phyloP scores from a whole-genome alignment of 148 eudicot genomes.

The Bassia scoparia region DNA sequence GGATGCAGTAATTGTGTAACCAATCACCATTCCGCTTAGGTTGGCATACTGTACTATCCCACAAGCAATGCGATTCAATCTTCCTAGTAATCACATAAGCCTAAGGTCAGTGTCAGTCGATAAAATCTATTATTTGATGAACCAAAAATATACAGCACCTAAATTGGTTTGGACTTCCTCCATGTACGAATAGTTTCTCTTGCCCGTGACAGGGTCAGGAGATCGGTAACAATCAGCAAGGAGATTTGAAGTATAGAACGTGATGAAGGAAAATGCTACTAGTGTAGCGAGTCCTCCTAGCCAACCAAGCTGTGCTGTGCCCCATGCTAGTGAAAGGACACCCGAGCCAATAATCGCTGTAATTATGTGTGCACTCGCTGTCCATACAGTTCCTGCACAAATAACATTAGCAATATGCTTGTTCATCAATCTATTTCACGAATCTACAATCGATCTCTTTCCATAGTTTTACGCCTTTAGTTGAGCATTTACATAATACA shows the following conservation, averaged over 20 bases:
- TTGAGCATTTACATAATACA: no score
- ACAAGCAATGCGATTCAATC: constrained; percentile 41
- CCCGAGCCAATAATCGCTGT: constrained; percentile 76
- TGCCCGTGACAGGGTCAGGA: constrained; percentile 49
- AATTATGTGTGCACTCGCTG: constrained; percentile 66
- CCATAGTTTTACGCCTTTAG: no score
- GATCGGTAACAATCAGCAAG: constrained; percentile 63
- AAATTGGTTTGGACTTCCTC: constrained; percentile 49
- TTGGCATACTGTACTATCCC: constrained; percentile 56
- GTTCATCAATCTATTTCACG: no score
- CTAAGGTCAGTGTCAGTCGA: not conserved
- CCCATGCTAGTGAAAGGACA: constrained; percentile 71
- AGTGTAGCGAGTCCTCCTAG: constrained; percentile 46
- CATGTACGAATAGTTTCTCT: constrained; percentile 52
- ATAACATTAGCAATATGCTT: no score
- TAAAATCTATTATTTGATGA: no score
- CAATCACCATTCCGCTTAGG: constrained; percentile 53
- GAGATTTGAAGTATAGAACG: constrained; percentile 51
- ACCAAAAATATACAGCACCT: no score
- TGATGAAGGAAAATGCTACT: constrained; percentile 42
- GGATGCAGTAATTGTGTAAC: constrained; percentile 74
- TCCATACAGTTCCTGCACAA: constrained; percentile 52
- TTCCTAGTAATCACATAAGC: constrained; percentile 35
- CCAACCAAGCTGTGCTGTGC: constrained; percentile 75
- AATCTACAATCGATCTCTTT: no score